phyloP scores from a whole-genome alignment of 2,329 filamentous ascomycete species.

The Xylariaceae sp. region DNA sequence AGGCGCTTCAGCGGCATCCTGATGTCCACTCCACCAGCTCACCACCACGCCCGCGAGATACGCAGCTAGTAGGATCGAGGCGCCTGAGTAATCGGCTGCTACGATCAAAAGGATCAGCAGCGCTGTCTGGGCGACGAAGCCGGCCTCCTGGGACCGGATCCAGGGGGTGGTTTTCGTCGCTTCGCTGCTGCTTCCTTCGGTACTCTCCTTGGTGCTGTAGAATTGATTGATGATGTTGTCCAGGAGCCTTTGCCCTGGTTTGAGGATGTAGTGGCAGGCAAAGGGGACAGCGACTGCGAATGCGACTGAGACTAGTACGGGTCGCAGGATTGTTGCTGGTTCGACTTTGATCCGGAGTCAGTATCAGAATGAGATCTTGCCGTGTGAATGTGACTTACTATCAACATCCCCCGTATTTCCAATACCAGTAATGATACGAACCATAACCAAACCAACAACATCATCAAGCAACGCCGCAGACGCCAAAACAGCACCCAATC shows the following conservation, averaged over 20 bases:
- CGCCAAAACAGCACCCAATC: constrained; percentile 58
- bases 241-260: constrained; percentile 37
- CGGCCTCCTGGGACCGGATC: constrained; percentile 32
- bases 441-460: constrained; percentile 70
- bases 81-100: constrained; percentile 54
- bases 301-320: constrained; percentile 44
- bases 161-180: constrained; percentile 20
- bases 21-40: constrained; percentile 53
- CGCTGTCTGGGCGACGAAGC: constrained; percentile 43
- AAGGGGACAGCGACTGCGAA: constrained; percentile 47
- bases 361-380: neutral
- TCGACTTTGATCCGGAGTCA: constrained; percentile 15
- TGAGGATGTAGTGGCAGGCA: constrained; percentile 40
- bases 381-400: constrained; percentile 4
- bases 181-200: neutral
- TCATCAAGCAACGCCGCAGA: constrained; percentile 80
- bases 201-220: neutral
- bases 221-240: constrained; percentile 28
- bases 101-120: constrained; percentile 47
- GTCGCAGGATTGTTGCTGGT: constrained; percentile 39
- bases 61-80: constrained; percentile 57
- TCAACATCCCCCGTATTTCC: constrained; percentile 30
- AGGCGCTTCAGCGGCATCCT: neutral
- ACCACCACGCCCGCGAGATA: constrained; percentile 56
- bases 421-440: constrained; percentile 66